These are phyloP conservation scores for Nothomitra cinnamomea DNA, from an alignment of 2,329 filamentous ascomycete genomes.

Conservation along the genomic window DNA sequence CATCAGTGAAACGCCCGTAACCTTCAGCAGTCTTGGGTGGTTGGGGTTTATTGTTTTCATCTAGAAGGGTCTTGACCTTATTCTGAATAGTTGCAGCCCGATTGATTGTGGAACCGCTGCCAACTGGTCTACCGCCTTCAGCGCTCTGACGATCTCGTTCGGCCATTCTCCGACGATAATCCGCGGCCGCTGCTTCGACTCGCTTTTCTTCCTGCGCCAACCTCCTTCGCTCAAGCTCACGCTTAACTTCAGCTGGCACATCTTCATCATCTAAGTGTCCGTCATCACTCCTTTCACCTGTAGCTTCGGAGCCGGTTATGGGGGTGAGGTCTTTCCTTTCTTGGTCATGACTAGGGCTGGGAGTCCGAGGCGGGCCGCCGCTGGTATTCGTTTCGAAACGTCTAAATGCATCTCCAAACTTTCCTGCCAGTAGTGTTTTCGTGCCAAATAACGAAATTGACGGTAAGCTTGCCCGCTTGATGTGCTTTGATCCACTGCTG, in stretches of 20 bases:
- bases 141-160: constrained; percentile 36
- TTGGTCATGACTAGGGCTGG: constrained; percentile 24
- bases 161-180: constrained; percentile 63
- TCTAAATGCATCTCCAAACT: constrained; percentile 87
- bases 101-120: constrained; percentile 33
- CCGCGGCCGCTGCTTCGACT: constrained; percentile 74
- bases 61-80: constrained; percentile 70
- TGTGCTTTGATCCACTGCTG: constrained; percentile 40
- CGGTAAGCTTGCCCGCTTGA: constrained; percentile 57
- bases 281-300: constrained; percentile 50
- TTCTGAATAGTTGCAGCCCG: constrained; percentile 77
- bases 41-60: constrained; percentile 51
- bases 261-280: constrained; percentile 48
- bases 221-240: constrained; percentile 70
- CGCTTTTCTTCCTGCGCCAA: constrained; percentile 78
- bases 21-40: constrained; percentile 61
- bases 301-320: constrained; percentile 60
- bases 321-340: constrained; percentile 41
- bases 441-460: constrained; percentile 52
- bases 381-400: constrained; percentile 54
- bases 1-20: constrained; percentile 71
- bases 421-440: constrained; percentile 70
- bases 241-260: constrained; percentile 70
- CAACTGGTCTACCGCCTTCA: constrained; percentile 20
- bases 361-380: constrained; percentile 21